Conservation (phyloP, 768 basidiomycete species). For the Butyriboletus loyo region DNA sequence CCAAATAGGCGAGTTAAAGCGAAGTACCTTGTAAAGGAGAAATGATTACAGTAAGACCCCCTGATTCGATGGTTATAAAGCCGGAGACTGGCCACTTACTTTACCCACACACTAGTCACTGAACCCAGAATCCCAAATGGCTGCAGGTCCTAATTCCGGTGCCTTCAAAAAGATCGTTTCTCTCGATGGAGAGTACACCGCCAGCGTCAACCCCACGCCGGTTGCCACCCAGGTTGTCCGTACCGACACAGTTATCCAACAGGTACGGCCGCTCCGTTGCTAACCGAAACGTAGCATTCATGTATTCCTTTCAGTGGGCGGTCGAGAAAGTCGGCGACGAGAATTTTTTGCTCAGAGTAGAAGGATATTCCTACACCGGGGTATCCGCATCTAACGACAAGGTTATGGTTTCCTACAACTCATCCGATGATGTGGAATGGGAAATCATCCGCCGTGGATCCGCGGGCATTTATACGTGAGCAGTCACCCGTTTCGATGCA, state of each 20-base stretch:
- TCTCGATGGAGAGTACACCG: background rate
- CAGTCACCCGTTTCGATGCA: background rate
- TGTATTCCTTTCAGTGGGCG: background rate
- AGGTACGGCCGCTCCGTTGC: background rate
- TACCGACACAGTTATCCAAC: background rate
- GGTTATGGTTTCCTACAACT: background rate
- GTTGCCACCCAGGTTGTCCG: background rate
- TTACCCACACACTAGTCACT: background rate
- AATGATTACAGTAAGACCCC: no score
- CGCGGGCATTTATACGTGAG: background rate
- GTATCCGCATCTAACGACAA: rapidly evolving
- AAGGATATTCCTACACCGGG: background rate
- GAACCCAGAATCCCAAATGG: background rate
- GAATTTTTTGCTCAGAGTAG: background rate
- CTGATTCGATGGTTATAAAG: background rate
- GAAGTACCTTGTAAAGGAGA: background rate
- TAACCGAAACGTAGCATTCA: background rate
- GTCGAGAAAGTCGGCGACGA: background rate
- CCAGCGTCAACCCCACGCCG: background rate
- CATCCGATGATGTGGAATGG: background rate
- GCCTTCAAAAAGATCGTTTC: background rate
- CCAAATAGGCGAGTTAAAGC: no score
- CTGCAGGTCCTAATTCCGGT: background rate
- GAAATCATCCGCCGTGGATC: rapidly evolving
- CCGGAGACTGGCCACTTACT: background rate